Conservation (phyloP, 345 rosid species). For the Linum trigynum region DNA sequence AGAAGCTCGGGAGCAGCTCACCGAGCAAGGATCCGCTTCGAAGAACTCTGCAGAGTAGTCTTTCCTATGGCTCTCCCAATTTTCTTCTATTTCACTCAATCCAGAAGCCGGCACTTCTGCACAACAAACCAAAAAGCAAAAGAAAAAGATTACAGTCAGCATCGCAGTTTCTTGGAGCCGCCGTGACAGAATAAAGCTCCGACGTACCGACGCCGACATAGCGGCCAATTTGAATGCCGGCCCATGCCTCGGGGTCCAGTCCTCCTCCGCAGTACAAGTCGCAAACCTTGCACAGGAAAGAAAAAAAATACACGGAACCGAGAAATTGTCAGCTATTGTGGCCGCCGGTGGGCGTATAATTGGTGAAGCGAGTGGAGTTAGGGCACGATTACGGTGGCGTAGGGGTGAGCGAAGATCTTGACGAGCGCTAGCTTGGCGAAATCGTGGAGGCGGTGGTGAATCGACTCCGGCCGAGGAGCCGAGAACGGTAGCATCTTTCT, state of each 20-base stretch:
- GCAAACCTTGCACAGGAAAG: conserved; percentile 41
- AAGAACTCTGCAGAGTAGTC: conserved; percentile 62
- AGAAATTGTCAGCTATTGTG: too few relatives aligned
- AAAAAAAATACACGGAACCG: not conserved
- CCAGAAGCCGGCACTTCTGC: conserved; percentile 57
- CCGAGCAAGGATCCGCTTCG: conserved; percentile 70
- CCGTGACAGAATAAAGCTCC: not conserved
- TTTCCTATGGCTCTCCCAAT: conserved; percentile 75
- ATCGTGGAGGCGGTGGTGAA: conserved; percentile 78
- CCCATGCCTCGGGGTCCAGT: conserved; percentile 69
- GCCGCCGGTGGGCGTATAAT: not conserved
- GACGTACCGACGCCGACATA: conserved; percentile 71
- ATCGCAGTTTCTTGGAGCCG: not conserved
- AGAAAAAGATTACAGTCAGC: not conserved
- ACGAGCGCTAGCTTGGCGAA: conserved; percentile 70
- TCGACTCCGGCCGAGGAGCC: conserved; percentile 30
- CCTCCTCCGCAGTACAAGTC: conserved; percentile 81
- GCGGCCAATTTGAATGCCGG: conserved; percentile 53
- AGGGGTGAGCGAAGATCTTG: conserved; percentile 83
- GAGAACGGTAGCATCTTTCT: not conserved
- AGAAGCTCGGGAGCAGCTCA: conserved; percentile 10
- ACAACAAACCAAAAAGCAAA: not conserved
- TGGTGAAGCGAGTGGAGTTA: not conserved
- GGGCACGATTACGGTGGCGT: conserved; percentile 48
- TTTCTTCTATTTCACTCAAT: conserved; percentile 46